Evolutionary conservation across 306 rosid genomes (phyloP).

Genomic region (Vigna nakashimae): DNA sequence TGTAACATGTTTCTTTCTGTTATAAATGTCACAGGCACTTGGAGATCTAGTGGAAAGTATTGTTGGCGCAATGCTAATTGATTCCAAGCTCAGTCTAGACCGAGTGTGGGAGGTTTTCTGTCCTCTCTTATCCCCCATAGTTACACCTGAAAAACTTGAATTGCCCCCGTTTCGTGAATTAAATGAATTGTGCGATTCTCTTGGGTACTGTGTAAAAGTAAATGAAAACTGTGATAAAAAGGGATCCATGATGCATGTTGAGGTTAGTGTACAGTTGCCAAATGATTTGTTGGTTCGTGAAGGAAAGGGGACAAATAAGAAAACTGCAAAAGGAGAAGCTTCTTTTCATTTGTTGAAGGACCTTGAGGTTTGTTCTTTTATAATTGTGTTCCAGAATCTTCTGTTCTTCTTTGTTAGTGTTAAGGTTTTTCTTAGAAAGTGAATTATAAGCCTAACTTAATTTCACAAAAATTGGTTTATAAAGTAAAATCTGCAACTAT

Average conservation of each 20-base stretch:
- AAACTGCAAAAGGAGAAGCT: constrained; percentile 86
- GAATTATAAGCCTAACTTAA: no score
- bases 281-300: constrained; percentile 59
- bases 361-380: constrained; percentile 70
- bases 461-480: no score
- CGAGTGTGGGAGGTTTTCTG: constrained; percentile 81
- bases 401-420: constrained; percentile 11
- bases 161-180: constrained; percentile 79
- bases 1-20: constrained; percentile 40
- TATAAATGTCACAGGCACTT: constrained; percentile 64
- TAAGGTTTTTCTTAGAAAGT: not conserved
- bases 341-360: constrained; percentile 70
- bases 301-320: constrained; percentile 61
- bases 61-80: constrained; percentile 89
- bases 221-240: constrained; percentile 64
- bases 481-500: no score
- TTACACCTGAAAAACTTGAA: constrained; percentile 94
- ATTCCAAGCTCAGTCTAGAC: constrained; percentile 75
- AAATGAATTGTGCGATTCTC: constrained; percentile 72
- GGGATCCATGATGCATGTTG: constrained; percentile 56
- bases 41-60: constrained; percentile 98
- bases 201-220: constrained; percentile 72
- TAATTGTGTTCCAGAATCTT: constrained; percentile 17
- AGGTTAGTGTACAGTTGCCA: constrained; percentile 74
- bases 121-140: constrained; percentile 88